These are phyloP conservation scores for Williopsis jadinii DNA, from an alignment of 1,139 yeast species.

Conservation along the genomic window DNA sequence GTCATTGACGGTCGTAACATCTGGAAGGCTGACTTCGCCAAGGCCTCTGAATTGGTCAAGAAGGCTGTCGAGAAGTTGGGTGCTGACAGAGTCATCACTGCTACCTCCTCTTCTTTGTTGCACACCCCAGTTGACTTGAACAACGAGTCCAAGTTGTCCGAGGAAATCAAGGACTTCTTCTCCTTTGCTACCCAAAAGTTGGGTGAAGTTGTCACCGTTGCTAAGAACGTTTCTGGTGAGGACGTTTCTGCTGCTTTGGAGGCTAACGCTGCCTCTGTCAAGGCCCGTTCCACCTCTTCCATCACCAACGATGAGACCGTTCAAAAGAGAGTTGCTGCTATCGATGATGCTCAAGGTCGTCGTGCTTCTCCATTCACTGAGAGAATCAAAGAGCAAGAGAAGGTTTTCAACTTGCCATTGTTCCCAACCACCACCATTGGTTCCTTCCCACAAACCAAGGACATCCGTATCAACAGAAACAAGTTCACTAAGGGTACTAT, in stretches of 20 bases:
- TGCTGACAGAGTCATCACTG: conserved; percentile 79
- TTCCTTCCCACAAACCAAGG: conserved; percentile 99
- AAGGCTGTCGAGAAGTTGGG: conserved; percentile 83
- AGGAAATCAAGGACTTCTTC: conserved; percentile 95
- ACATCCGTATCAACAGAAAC: conserved; percentile 97
- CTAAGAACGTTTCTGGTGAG: conserved; percentile 84
- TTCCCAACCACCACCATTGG: conserved; percentile 99
- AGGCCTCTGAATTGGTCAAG: conserved; percentile 75
- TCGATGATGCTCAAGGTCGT: conserved; percentile 72
- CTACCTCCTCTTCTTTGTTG: conserved; percentile 93
- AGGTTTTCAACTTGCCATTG: conserved; percentile 84
- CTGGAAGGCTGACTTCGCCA: conserved; percentile 94
- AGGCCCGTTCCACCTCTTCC: conserved; percentile 79
- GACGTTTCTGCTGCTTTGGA: conserved; percentile 56
- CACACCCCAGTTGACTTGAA: conserved; percentile 97
- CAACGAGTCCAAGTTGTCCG: conserved; percentile 84
- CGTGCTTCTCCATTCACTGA: conserved; percentile 82
- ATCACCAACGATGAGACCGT: conserved; percentile 91
- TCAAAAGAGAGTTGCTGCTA: conserved; percentile 77
- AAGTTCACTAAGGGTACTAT: conserved; percentile 95
- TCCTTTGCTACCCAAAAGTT: conserved; percentile 97
- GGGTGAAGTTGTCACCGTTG: conserved; percentile 81
- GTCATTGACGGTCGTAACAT: conserved; percentile 98
- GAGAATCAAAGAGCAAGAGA: conserved; percentile 85
- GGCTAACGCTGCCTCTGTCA: conserved; percentile 82